Base-by-base conservation (phyloP, 2,329 filamentous ascomycete genomes). In the Polychaeton citri region DNA sequence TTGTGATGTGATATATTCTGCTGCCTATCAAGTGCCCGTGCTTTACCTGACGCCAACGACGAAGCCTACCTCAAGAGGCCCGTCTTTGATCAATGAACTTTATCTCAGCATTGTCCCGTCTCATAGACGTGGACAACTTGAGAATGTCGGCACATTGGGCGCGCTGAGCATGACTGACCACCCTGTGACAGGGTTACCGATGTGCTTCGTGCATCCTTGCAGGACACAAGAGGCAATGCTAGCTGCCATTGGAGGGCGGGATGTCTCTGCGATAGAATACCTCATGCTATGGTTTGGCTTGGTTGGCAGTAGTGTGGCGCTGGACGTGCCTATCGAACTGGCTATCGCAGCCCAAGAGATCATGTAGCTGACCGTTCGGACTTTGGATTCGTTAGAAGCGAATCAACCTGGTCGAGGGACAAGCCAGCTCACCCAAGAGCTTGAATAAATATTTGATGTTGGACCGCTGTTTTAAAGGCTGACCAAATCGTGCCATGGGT, bases 171-270 rank as follows among this genome's bases (percentile, higher is more conserved):
- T 50, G 38, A 44, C 46, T 76, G 78, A 92, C 59, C 86, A 96
- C 67, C 88, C 90, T 35, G 60, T 82, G 40, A 83, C 77, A 39
- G 81, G 80, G 36, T 60, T 78, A 39, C 84, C 86, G 28, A 74
- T 76, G 34, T 95, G 88, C 60, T 95, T 94, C 60, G 71, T 96
- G 48, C 90, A 98, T 62, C 88, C 90, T 17, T 96, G 90, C 61
- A 75, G 83, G 55, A 82, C 90, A 6, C 81, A 81, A 38, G 80
- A 88, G 45, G 81, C 82, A 35, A 81, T 96, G 71, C 66, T 67
- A 47, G 66, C 53, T 64, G 68, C 55, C 60, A 51, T 57, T 10
- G 49, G 50, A 34, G 47, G 32, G 4, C 36, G 47, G 38, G 43
- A 50, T n/a, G 44, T 65, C 31, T 59, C 48, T 13, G 58, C 65